Conservation (phyloP, 2,329 filamentous ascomycete species). For the Dendrostoma leiphaemia region DNA sequence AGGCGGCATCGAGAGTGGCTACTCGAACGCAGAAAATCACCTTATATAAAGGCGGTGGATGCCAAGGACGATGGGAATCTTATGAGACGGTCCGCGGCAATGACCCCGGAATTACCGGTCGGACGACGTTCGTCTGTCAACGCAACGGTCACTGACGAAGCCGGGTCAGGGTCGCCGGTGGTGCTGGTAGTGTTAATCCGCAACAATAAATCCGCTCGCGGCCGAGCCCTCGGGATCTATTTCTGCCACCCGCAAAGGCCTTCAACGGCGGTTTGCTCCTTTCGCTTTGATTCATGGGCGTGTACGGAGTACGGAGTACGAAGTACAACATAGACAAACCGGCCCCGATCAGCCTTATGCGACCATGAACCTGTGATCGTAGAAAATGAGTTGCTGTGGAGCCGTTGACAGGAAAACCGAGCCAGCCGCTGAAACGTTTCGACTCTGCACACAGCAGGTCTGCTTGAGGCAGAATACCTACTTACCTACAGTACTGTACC, state of each 20-base stretch:
- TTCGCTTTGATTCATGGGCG: too few relatives aligned
- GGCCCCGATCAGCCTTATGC: too few relatives aligned
- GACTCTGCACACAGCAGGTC: neutral
- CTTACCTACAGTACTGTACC: too few relatives aligned
- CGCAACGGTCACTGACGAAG: neutral
- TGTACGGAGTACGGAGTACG: too few relatives aligned
- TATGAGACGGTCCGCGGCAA: neutral
- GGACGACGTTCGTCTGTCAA: neutral
- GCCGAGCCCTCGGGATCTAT: slow-evolving; percentile 11
- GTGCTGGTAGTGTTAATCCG: neutral
- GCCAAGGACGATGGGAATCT: neutral
- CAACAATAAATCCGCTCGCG: slow-evolving; percentile 7
- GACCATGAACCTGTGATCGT: neutral
- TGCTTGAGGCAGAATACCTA: neutral
- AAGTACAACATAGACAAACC: too few relatives aligned
- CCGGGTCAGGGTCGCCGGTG: slow-evolving; percentile 1
- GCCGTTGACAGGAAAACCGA: neutral
- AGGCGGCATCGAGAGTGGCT: too few relatives aligned
- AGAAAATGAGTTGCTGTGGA: neutral
- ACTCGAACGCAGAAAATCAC: too few relatives aligned
- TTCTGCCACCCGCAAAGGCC: slow-evolving; percentile 5
- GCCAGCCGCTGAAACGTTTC: neutral
- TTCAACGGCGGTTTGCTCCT: neutral
- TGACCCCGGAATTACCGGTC: neutral
- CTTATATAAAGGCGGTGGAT: neutral